Percentiles rank a stretch among this genome's conserved stretches.
Evolutionary conservation across 352 stramenopile genomes (phyloP).

Genomic region (Phytophthora meadii): DNA sequence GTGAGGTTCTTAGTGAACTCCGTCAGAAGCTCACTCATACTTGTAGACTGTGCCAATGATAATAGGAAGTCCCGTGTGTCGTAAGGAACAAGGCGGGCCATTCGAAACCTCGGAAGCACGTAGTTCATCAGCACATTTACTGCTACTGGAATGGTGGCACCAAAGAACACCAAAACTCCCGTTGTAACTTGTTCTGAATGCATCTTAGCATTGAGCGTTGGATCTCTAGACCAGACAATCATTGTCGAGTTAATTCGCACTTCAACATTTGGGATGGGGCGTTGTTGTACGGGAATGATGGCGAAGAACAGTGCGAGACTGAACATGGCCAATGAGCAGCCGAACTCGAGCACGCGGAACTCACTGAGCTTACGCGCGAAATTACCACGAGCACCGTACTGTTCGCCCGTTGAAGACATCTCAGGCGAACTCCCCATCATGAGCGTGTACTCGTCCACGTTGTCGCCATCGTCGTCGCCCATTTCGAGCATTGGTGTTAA

Average conservation of each 20-base stretch:
- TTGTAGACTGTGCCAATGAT: slow-evolving; percentile 53
- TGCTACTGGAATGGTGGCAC: slow-evolving; percentile 41
- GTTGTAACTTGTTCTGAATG: slow-evolving; percentile 61
- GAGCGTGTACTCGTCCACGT: slow-evolving; percentile 37
- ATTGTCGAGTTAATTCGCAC: slow-evolving; percentile 46
- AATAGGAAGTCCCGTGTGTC: slow-evolving; percentile 80
- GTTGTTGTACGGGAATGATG: slow-evolving; percentile 54
- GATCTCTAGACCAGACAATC: slow-evolving; percentile 56
- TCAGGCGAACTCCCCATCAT: slow-evolving; percentile 23
- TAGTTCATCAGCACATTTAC: slow-evolving; percentile 71
- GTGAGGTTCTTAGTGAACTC: slow-evolving; percentile 80
- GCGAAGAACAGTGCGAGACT: slow-evolving; percentile 54
- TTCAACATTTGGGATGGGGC: slow-evolving; percentile 53
- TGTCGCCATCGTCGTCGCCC: slow-evolving; percentile 16
- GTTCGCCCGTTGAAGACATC: slow-evolving; percentile 10
- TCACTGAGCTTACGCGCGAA: slow-evolving; percentile 17
- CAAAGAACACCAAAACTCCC: slow-evolving; percentile 39
- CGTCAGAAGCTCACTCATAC: slow-evolving; percentile 62
- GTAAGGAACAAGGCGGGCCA: slow-evolving; percentile 54
- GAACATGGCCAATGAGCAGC: slow-evolving; percentile 57
- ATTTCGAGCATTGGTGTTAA: not conserved
- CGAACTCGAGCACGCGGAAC: slow-evolving; percentile 67
- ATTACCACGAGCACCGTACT: not conserved
- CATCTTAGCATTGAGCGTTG: slow-evolving; percentile 56
- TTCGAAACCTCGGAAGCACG: slow-evolving; percentile 48